These are phyloP conservation scores for Corylus americana DNA, from an alignment of 306 rosid genomes.

Conservation along the genomic window DNA sequence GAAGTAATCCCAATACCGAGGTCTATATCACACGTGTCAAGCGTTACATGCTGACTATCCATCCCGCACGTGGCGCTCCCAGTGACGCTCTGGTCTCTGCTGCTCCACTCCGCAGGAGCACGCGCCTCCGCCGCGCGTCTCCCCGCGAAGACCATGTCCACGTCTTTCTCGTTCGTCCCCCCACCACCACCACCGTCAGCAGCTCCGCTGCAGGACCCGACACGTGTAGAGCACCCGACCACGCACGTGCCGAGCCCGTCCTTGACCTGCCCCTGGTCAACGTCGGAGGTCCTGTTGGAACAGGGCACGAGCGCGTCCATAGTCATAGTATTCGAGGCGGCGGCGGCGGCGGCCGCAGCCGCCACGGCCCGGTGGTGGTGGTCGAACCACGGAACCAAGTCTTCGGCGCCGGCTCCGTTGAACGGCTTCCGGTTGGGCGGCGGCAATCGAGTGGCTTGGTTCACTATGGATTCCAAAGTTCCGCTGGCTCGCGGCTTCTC, in stretches of 20 bases:
- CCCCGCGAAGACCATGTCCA: not conserved
- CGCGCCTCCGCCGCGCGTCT: slow-evolving; percentile 36
- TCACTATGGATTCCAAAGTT: slow-evolving; percentile 86
- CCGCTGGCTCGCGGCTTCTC: slow-evolving; percentile 81
- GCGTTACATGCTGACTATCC: slow-evolving; percentile 47
- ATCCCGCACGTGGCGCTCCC: slow-evolving; percentile 55
- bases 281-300: slow-evolving; percentile 38
- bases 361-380: slow-evolving; percentile 21
- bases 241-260: slow-evolving; percentile 31
- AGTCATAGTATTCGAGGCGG: slow-evolving; percentile 31
- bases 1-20: slow-evolving; percentile 45
- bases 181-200: not conserved
- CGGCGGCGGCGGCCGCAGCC: not conserved
- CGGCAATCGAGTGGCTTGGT: slow-evolving; percentile 60
- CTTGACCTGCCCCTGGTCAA: slow-evolving; percentile 1
- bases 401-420: not conserved
- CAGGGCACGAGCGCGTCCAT: slow-evolving; percentile 86
- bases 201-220: slow-evolving; percentile 45
- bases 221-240: slow-evolving; percentile 46
- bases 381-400: slow-evolving; percentile 53
- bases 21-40: slow-evolving; percentile 54
- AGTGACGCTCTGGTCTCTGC: slow-evolving; percentile 53
- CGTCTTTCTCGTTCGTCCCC: not conserved
- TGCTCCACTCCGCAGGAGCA: slow-evolving; percentile 39
- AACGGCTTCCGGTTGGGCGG: slow-evolving; percentile 28